Evolutionary conservation across 116 monocot species (phyloP).

Genomic region (Trichopus zeylanicus): DNA sequence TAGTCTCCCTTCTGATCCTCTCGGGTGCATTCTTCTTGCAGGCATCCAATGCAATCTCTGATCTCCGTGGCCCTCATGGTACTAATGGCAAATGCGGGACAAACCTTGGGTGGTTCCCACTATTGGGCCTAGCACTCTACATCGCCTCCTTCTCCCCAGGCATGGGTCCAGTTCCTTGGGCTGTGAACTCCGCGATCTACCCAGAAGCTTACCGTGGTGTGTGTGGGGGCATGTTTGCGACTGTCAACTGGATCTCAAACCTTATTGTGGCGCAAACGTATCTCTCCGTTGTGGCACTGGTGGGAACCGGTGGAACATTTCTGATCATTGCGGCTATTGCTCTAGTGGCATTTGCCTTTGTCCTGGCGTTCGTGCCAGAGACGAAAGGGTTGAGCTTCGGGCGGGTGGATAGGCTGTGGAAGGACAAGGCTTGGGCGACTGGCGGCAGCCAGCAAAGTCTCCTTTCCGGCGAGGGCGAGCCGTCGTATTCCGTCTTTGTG

Average conservation of each 20-base stretch:
- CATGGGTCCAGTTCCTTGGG: conserved; percentile 97
- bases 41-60: conserved; percentile 9
- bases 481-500: no score
- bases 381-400: conserved; percentile 83
- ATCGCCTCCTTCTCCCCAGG: conserved; percentile 76
- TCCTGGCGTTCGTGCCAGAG: conserved; percentile 55
- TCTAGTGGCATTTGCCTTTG: conserved; percentile 58
- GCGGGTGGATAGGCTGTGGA: conserved; percentile 75
- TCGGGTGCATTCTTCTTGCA: conserved; percentile 51
- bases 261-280: conserved; percentile 78
- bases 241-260: conserved; percentile 83
- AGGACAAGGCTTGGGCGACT: conserved; percentile 52
- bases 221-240: conserved; percentile 85
- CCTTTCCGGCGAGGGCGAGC: no score
- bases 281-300: conserved; percentile 35
- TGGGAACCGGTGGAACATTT: conserved; percentile 66
- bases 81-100: conserved; percentile 13
- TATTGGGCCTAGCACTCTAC: conserved; percentile 64
- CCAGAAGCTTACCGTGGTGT: conserved; percentile 67
- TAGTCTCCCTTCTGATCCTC: conserved; percentile 51
- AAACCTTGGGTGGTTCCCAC: conserved; percentile 46
- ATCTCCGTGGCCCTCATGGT: background rate
- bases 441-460: conserved; percentile 29
- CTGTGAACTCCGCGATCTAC: conserved; percentile 88
- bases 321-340: conserved; percentile 52